Evolutionary conservation across 2,329 filamentous ascomycete genomes (phyloP).

Genomic region (Aspergillus floridensis): DNA sequence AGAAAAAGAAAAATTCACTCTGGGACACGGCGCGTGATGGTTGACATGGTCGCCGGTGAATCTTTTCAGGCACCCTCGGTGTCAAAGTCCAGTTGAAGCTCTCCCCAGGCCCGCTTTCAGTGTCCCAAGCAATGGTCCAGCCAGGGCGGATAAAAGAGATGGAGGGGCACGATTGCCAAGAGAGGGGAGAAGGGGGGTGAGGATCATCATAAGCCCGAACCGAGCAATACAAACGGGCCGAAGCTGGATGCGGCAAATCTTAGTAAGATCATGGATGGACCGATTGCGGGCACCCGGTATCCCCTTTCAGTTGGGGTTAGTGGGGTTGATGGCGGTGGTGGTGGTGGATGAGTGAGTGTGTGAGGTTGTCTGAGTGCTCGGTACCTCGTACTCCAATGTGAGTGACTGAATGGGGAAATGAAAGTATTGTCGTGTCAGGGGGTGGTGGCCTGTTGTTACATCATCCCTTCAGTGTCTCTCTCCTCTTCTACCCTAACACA

Average conservation of each 20-base stretch:
- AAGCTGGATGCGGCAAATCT: background rate
- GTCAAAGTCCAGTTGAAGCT: slow-evolving; percentile 1
- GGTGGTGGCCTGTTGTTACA: background rate
- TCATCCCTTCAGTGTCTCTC: background rate
- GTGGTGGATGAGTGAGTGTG: no score
- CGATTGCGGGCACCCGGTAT: no score
- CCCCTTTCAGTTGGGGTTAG: no score
- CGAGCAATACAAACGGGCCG: slow-evolving; percentile 2
- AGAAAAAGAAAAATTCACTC: slow-evolving; percentile 10
- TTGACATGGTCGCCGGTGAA: slow-evolving; percentile 22
- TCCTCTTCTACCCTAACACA: background rate
- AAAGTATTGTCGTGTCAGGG: no score
- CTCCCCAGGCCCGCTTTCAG: background rate
- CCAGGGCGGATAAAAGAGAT: background rate
- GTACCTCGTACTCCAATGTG: no score
- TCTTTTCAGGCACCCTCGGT: slow-evolving; percentile 21
- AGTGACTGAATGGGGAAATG: no score
- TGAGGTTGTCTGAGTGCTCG: no score
- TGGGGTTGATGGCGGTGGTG: no score
- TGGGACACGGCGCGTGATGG: slow-evolving; percentile 19
- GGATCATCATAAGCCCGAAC: slow-evolving; percentile 14
- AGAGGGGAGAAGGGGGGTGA: background rate
- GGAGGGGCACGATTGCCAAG: slow-evolving; percentile 9
- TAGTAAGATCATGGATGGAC: no score
- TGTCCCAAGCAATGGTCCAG: slow-evolving; percentile 2